Evolutionary conservation across 306 rosid species (phyloP).

Genomic region (Fragaria ananassa): DNA sequence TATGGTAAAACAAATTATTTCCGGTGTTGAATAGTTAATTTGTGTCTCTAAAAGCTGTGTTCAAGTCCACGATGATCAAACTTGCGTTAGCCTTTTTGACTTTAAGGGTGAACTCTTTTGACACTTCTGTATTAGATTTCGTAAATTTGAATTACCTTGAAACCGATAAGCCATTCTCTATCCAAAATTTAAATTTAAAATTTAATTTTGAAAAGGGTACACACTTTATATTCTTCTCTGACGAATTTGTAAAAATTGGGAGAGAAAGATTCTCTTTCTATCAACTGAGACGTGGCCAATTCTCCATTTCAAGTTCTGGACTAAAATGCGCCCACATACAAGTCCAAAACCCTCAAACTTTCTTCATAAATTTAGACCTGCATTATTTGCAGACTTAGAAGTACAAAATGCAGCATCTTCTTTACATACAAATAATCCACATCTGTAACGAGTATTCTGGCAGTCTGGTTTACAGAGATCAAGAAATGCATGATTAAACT

Average conservation of each 20-base stretch:
- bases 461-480: background rate
- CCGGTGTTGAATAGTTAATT: background rate
- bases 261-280: constrained; percentile 13
- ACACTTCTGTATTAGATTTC: background rate
- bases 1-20: background rate
- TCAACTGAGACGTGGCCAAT: constrained; percentile 66
- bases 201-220: background rate
- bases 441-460: background rate
- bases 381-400: constrained; percentile 5
- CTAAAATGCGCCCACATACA: constrained; percentile 45
- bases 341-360: background rate
- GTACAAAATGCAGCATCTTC: background rate
- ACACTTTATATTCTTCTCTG: background rate
- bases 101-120: background rate
- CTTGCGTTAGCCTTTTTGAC: background rate
- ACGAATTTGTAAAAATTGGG: background rate
- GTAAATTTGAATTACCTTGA: background rate
- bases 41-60: background rate
- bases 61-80: background rate
- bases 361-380: background rate
- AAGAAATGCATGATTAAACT: background rate
- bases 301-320: constrained; percentile 42
- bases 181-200: background rate
- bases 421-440: background rate
- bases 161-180: background rate